These are phyloP conservation scores for Cryptococcus jaspeensis DNA, from an alignment of 1,284 basidiomycete genomes.

Conservation along the genomic window DNA sequence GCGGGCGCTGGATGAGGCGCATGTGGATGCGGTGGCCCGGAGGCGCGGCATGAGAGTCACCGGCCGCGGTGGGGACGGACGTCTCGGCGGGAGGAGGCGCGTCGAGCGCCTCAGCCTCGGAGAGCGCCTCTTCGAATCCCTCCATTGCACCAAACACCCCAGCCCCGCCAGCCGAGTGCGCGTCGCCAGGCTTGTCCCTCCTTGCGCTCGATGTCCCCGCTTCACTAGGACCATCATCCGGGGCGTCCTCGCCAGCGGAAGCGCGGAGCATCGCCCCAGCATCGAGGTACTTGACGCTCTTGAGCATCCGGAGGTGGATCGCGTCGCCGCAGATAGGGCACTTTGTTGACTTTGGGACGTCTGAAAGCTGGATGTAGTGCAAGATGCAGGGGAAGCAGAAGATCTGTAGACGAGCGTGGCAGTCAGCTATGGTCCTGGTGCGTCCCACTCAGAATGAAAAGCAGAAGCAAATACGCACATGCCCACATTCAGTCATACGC, in stretches of 20 bases:
- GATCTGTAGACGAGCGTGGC: slow-evolving; percentile 61
- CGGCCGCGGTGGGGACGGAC: too few species aligned
- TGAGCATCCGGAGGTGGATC: slow-evolving; percentile 85
- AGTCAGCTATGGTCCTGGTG: neutral
- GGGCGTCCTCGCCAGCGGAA: slow-evolving; percentile 26
- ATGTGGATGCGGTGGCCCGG: slow-evolving; percentile 61
- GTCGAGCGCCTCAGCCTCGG: slow-evolving; percentile 19
- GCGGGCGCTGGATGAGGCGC: slow-evolving; percentile 88
- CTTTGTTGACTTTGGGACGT: slow-evolving; percentile 75
- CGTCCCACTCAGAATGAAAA: neutral
- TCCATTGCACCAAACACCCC: slow-evolving; percentile 30
- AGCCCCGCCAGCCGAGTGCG: too few species aligned
- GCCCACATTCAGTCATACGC: slow-evolving; percentile 95
- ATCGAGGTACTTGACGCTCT: slow-evolving; percentile 68
- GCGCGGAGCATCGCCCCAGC: slow-evolving; percentile 41
- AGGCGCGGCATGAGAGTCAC: neutral
- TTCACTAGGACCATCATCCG: neutral
- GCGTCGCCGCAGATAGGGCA: slow-evolving; percentile 98
- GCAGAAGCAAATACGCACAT: slow-evolving; percentile 64
- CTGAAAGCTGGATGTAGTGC: slow-evolving; percentile 82
- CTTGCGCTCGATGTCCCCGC: too few species aligned
- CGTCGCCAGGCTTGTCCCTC: too few species aligned
- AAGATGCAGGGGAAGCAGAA: slow-evolving; percentile 89
- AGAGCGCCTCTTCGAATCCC: slow-evolving; percentile 27
- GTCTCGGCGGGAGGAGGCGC: neutral